Conservation (phyloP, 371 early-diverging fungal genomes). For the Apophysomyces elegans region DNA sequence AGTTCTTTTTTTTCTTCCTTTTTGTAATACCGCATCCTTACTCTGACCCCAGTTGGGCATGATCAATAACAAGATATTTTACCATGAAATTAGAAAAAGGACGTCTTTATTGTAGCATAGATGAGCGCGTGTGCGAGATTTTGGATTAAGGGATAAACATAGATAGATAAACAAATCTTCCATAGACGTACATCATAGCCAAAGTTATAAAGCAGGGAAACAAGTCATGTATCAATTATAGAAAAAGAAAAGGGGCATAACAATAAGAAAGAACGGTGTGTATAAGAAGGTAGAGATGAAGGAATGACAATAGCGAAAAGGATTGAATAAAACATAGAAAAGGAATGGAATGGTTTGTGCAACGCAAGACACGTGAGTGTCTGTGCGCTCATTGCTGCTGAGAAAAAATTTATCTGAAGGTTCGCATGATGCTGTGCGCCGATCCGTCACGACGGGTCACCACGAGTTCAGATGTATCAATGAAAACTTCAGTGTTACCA, state of each 20-base stretch:
- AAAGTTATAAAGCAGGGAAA: too few relatives aligned
- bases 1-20: too few relatives aligned
- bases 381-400: background rate
- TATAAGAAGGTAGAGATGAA: background rate
- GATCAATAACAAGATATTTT: too few relatives aligned
- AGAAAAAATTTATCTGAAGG: background rate
- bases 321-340: background rate
- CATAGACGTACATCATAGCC: too few relatives aligned
- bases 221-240: too few relatives aligned
- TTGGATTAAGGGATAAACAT: too few relatives aligned
- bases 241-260: background rate
- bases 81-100: too few relatives aligned
- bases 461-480: background rate
- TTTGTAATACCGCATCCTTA: too few relatives aligned
- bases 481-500: background rate
- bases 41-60: too few relatives aligned
- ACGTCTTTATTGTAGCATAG: too few relatives aligned
- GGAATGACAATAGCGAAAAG: background rate
- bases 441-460: background rate
- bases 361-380: background rate
- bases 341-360: background rate
- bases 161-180: too few relatives aligned
- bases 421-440: constrained; percentile 1
- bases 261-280: background rate
- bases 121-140: too few relatives aligned